These are phyloP conservation scores for Didymella pinodella DNA, from an alignment of 2,329 filamentous ascomycete species.

Conservation along the genomic window DNA sequence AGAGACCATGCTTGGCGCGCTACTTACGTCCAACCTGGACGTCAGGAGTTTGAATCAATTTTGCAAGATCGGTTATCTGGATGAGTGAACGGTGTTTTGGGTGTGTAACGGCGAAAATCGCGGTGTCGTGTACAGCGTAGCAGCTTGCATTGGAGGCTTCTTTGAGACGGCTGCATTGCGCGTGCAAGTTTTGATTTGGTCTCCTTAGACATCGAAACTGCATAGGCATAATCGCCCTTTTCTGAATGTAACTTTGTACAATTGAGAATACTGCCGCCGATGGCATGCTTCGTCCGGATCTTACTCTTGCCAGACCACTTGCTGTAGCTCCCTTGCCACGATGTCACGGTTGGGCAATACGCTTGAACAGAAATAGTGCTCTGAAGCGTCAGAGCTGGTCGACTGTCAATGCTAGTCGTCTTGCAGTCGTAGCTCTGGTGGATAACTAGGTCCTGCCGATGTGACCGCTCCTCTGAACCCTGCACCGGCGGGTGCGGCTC, in stretches of 20 bases:
- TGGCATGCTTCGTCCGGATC: not conserved
- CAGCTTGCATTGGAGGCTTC: conserved; percentile 21
- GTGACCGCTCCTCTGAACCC: conserved; percentile 6
- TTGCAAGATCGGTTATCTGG: conserved; percentile 50
- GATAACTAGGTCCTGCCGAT: conserved; percentile 12
- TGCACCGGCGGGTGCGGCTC: conserved; percentile 14
- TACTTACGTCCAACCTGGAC: conserved; percentile 56
- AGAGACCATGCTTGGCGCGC: conserved; percentile 56
- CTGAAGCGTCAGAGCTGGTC: not conserved
- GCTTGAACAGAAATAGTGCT: not conserved
- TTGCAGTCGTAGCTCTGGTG: not conserved
- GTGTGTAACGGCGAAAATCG: conserved; percentile 13
- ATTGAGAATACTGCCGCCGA: conserved; percentile 1
- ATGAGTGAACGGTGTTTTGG: conserved; percentile 31
- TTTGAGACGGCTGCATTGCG: conserved; percentile 16
- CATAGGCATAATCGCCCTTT: conserved; percentile 15
- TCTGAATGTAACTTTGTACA: conserved; percentile 17
- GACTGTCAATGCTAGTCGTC: not conserved
- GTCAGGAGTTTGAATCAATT: conserved; percentile 54
- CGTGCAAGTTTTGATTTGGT: conserved; percentile 12
- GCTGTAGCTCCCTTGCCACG: not conserved
- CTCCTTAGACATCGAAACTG: conserved; percentile 11
- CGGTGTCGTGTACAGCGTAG: conserved; percentile 21
- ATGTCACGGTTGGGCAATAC: not conserved
- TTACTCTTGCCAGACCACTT: not conserved